Percentiles rank a stretch among this genome's conserved stretches.
Conservation (phyloP, 139 green algal species). For the Klebsormidium nitens region DNA sequence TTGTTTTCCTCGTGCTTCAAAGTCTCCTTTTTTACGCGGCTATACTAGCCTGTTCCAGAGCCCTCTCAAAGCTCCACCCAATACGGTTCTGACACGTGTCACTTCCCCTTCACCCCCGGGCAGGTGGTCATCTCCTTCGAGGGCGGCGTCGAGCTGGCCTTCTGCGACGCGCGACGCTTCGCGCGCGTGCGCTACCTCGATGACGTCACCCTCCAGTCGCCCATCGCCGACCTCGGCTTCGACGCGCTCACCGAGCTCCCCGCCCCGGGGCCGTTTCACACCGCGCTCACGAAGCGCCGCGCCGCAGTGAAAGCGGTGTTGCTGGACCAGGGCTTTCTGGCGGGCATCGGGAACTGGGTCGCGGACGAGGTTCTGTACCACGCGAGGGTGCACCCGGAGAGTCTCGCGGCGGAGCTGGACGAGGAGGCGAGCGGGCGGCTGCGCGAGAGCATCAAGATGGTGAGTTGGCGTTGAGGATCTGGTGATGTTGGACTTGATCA, state of each 20-base stretch:
- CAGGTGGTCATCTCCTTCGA: too few relatives aligned
- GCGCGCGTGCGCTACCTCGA: constrained; percentile 36
- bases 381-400: constrained; percentile 66
- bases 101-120: too few relatives aligned
- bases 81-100: too few relatives aligned
- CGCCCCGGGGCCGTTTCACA: too few relatives aligned
- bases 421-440: constrained; percentile 38
- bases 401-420: constrained; percentile 45
- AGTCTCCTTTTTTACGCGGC: too few relatives aligned
- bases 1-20: too few relatives aligned
- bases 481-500: too few relatives aligned
- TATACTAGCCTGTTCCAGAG: too few relatives aligned
- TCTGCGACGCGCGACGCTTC: constrained; percentile 68
- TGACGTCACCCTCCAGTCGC: constrained; percentile 26
- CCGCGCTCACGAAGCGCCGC: too few relatives aligned
- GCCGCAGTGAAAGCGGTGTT: constrained; percentile 67
- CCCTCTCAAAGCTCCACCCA: too few relatives aligned
- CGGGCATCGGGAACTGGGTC: constrained; percentile 88
- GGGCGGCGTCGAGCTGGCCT: constrained; percentile 56
- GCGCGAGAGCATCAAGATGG: constrained; percentile 44
- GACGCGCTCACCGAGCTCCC: constrained; percentile 57
- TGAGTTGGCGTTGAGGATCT: too few relatives aligned
- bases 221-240: constrained; percentile 57
- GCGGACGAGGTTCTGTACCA: constrained; percentile 83
- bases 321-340: constrained; percentile 70